Evolutionary conservation across 805 yeast species (phyloP), one percentile per base, ranked within the genome.

Genomic region (Kazachstania kunashirensis): DNA sequence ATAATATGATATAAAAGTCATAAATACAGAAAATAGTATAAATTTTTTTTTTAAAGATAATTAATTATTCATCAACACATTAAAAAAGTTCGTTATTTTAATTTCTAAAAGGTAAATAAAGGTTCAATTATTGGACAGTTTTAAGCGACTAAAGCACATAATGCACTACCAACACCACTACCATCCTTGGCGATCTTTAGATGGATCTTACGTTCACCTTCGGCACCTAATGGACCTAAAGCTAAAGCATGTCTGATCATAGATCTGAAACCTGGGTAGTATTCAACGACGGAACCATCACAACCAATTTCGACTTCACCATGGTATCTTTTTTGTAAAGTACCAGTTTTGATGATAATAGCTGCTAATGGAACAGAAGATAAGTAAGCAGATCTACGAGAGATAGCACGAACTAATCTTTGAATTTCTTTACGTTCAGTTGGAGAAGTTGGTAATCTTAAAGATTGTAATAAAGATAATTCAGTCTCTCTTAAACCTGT

Each of bases 141-240:
- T 35, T 36, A 52, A 12, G 66, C 65, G 12, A 59, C 63, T 33
- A 67, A 53, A 10, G 96, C 96, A 66, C 96, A 84, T 43, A 89
- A 66, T 2, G 97, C 97, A 30, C 96, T 96, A 47, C 98, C 98
- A 26, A 88, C 95, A 43, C 96, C 95, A 36, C 94, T 79, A 33
- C 98, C 97, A 52, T 92, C 97, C 59, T 84, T 84, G 23, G 96
- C 92, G 46, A 88, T 78, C 44, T 76, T 77, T 42, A 89, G 63
- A 47, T 77, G 79, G 28, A 86, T 66, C 49, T 82, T 77, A 59
- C 84, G 74, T 50, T 76, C 84, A 42, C 80, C 76, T 33, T 82
- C 80, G 30, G 80, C 68, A 40, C 89, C 88, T 30, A 88, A 70
- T 45, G 79, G 76, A 27, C 84, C 73, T 45, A 73, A 54, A 1